Conservation (phyloP, 495 filamentous ascomycete species). For the Penicillium pancosmium region DNA sequence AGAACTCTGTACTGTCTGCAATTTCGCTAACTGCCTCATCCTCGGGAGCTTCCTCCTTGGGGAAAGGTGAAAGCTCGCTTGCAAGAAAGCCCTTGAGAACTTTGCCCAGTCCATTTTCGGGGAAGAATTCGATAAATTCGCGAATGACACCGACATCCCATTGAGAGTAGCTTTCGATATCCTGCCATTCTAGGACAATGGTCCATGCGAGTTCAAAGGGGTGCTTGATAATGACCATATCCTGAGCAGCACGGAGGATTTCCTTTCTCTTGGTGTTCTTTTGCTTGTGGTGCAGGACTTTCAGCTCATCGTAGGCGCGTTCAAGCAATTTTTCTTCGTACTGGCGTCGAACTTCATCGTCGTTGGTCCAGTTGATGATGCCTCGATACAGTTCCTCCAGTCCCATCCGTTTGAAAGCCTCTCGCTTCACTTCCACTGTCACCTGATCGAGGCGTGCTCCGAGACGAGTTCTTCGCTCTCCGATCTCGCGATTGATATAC, state of each 20-base stretch:
- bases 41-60: conserved; percentile 31
- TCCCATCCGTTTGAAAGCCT: conserved; percentile 70
- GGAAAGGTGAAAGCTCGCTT: conserved; percentile 86
- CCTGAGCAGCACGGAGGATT: conserved; percentile 73
- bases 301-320: conserved; percentile 74
- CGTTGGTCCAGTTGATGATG: conserved; percentile 85
- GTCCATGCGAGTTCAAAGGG: conserved; percentile 90
- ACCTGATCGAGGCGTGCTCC: conserved; percentile 83
- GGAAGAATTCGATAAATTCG: conserved; percentile 83
- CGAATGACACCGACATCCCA: conserved; percentile 75
- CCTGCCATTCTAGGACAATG: conserved; percentile 85
- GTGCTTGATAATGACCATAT: conserved; percentile 95
- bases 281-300: conserved; percentile 62
- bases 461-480: conserved; percentile 82
- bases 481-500: conserved; percentile 87
- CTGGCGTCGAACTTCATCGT: conserved; percentile 79
- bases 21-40: conserved; percentile 34
- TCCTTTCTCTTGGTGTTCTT: conserved; percentile 70
- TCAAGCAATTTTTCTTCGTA: conserved; percentile 92
- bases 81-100: conserved; percentile 78
- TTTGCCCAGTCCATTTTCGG: conserved; percentile 76
- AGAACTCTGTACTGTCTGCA: conserved; percentile 49
- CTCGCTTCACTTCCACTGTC: conserved; percentile 81
- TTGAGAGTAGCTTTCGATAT: conserved; percentile 68
- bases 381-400: conserved; percentile 76